Evolutionary conservation across 2,329 filamentous ascomycete genomes (phyloP), one percentile per base, ranked within the genome.

Genomic region (Claviceps maximensis): DNA sequence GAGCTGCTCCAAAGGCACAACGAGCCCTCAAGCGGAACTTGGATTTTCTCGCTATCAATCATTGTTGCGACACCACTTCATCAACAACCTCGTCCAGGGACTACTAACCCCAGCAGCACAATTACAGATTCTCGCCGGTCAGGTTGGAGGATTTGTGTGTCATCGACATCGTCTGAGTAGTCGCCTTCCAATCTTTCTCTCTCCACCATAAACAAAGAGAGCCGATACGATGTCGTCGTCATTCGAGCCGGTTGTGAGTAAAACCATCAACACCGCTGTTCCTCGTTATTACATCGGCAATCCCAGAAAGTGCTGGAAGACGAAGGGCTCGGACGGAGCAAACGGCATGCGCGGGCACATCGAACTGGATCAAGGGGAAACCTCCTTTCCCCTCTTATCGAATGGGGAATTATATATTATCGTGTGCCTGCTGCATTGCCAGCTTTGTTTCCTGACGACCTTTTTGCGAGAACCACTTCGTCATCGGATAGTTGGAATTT

Each of bases 161-260:
- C 56, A 60, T 62, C 59, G 59, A 61, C 60, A 60, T 64, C 61
- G 58, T 63, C 59, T 63, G 62, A 67, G 60, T 62, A 65, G 62
- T 62, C 59, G 60, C 63, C 63, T 65, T 65, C 62, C 60, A n/a
- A n/a, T 57, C 58, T 58, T 52, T 57, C 60, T 59, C 58, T 58
- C 58, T 62, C 62, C 60, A 62, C 56, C 61, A 58, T 57, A 57
- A 51, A 44, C 19, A 50, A 62, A 60, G 65, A 64, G 62, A 69
- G 67, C 71, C 65, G 62, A 60, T 64, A 79, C 75, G 70, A 83
- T 84, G 80, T 83, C 80, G 71, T 79, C 77, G 68, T 55, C 54
- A 52, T 84, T 84, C 74, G 82, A 84, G 77, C 70, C 74, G 72
- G 80, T 83, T 77, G 82, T 84, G 75, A 83, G 81, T 84, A 66